Conservation (phyloP, 371 early-diverging fungal species). For the Zychaea mexicana region DNA sequence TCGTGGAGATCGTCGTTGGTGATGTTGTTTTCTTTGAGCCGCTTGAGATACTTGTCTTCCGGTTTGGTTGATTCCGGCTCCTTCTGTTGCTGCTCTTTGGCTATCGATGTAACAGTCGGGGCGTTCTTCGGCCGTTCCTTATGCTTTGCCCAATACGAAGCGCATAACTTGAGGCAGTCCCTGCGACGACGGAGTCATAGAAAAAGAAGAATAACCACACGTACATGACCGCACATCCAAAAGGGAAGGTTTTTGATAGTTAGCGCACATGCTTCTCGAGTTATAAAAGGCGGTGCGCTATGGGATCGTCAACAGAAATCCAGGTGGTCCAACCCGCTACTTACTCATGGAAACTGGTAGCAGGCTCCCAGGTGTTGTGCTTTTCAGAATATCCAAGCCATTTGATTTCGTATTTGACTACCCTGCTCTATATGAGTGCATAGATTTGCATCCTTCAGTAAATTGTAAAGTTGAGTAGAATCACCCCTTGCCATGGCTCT, state of each 20-base stretch:
- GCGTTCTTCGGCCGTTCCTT: background rate
- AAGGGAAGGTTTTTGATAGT: too few species aligned
- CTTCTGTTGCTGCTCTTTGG: background rate
- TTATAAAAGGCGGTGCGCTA: background rate
- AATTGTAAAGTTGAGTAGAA: too few species aligned
- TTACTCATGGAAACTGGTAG: slow-evolving; percentile 31
- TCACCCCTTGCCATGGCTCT: background rate
- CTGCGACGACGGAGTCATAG: slow-evolving; percentile 8
- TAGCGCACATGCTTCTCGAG: too few species aligned
- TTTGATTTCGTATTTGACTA: slow-evolving; percentile 32
- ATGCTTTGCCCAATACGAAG: slow-evolving; percentile 27
- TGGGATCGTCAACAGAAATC: too few species aligned
- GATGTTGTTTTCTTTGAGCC: background rate
- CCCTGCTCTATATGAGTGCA: slow-evolving; percentile 4
- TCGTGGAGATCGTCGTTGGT: background rate
- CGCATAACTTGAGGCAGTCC: slow-evolving; percentile 30
- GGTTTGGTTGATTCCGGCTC: background rate
- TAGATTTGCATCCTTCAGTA: background rate
- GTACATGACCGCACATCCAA: too few species aligned
- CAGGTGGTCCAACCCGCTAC: background rate
- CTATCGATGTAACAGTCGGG: background rate
- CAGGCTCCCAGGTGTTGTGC: slow-evolving; percentile 45
- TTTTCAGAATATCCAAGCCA: slow-evolving; percentile 94
- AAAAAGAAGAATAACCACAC: too few species aligned
- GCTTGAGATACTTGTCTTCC: background rate